Conservation (phyloP, 768 basidiomycete species). For the Chalciporus chontae region DNA sequence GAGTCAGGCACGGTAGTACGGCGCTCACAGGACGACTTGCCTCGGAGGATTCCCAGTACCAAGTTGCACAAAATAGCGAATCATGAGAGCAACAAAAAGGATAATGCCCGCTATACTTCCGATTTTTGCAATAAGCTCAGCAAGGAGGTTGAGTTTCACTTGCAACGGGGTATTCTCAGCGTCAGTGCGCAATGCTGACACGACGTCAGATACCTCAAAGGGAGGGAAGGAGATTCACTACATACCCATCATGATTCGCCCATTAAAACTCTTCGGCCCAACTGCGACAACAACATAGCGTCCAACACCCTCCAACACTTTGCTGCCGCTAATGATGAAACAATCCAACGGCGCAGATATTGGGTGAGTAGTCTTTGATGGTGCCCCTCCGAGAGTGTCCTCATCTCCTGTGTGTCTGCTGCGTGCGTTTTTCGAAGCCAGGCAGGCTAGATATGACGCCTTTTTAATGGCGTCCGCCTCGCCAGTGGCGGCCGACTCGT, state of each 20-base stretch:
- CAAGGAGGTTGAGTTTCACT: conserved; percentile 88
- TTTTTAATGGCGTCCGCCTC: conserved; percentile 97
- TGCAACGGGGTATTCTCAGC: conserved; percentile 91
- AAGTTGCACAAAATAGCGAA: conserved; percentile 91
- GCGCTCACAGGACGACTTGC: conserved; percentile 28
- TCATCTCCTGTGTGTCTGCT: conserved; percentile 13
- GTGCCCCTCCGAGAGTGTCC: conserved; percentile 25
- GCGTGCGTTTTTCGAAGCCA: conserved; percentile 44
- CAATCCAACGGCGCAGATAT: conserved; percentile 70
- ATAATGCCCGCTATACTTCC: conserved; percentile 79
- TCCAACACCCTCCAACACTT: conserved; percentile 93
- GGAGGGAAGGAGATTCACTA: not conserved
- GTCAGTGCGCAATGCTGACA: conserved; percentile 77
- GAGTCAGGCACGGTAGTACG: conserved; percentile 6
- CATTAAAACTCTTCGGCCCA: conserved; percentile 91
- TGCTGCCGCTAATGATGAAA: conserved; percentile 87
- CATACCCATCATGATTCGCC: conserved; percentile 96
- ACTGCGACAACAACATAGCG: conserved; percentile 90
- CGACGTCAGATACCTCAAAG: not conserved
- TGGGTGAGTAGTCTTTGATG: conserved; percentile 3
- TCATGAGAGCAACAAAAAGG: conserved; percentile 84
- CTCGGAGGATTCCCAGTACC: conserved; percentile 55
- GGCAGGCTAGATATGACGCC: conserved; percentile 68
- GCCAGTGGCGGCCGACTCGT: conserved; percentile 95
- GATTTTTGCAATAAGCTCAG: conserved; percentile 91